phyloP scores from a whole-genome alignment of 2,329 filamentous ascomycete genomes.

The Aspergillus thermomutatus region DNA sequence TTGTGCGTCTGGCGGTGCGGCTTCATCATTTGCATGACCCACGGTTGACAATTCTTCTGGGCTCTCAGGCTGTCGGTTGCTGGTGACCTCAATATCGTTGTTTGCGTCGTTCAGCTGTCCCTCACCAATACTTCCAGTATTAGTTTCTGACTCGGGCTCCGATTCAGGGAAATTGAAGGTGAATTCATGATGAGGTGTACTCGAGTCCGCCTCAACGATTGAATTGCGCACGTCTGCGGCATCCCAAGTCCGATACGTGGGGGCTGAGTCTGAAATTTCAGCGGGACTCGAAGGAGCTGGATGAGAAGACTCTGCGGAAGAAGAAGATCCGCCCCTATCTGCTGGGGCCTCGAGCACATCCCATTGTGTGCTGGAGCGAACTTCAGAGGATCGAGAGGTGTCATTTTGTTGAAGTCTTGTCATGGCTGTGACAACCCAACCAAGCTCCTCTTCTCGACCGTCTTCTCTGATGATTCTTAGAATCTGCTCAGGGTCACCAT shows the following conservation, averaged over 20 bases:
- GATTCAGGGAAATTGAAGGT: not conserved
- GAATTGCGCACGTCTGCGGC: not conserved
- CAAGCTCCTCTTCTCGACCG: conserved; percentile 56
- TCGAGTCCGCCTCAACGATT: not conserved
- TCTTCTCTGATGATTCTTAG: conserved; percentile 61
- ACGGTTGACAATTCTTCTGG: not conserved
- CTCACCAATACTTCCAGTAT: not conserved
- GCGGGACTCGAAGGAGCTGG: not conserved
- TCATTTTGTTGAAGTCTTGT: conserved; percentile 25
- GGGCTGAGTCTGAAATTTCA: not conserved
- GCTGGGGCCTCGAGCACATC: not conserved
- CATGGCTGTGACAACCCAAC: conserved; percentile 58
- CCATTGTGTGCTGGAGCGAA: not conserved
- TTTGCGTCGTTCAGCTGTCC: not conserved
- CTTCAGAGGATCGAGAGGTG: not conserved
- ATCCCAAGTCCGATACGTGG: conserved; percentile 2
- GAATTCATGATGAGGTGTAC: conserved; percentile 1
- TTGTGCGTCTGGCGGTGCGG: not conserved
- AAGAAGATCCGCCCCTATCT: not conserved
- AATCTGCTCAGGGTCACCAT: conserved; percentile 58
- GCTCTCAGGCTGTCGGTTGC: not conserved
- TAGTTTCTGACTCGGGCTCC: not conserved
- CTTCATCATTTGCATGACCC: not conserved
- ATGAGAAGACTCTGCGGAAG: not conserved
- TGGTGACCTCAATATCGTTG: not conserved